These are phyloP conservation scores for Xylariales sp. DNA, from an alignment of 2,329 filamentous ascomycete genomes.

Conservation along the genomic window DNA sequence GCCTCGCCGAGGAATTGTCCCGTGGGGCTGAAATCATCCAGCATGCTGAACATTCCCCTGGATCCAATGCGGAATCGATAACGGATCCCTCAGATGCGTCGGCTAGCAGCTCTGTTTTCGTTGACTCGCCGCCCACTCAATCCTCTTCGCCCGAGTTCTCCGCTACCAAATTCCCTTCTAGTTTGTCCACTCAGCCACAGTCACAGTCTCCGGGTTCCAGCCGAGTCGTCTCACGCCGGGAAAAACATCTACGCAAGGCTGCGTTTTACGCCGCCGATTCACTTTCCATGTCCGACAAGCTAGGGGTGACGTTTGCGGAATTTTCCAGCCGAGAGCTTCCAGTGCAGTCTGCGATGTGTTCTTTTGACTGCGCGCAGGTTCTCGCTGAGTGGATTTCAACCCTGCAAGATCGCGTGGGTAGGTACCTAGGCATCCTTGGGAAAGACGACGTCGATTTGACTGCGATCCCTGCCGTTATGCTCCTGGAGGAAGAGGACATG, in stretches of 20 bases:
- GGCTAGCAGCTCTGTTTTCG: slow-evolving; percentile 58
- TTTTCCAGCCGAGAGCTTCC: slow-evolving; percentile 86
- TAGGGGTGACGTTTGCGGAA: slow-evolving; percentile 87
- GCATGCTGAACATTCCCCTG: slow-evolving; percentile 73
- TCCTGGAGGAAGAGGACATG: slow-evolving; percentile 90
- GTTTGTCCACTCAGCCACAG: slow-evolving; percentile 43
- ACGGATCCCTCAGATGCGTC: slow-evolving; percentile 62
- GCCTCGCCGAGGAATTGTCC: slow-evolving; percentile 87
- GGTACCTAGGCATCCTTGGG: slow-evolving; percentile 87
- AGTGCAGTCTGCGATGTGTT: slow-evolving; percentile 89
- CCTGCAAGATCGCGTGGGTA: slow-evolving; percentile 92
- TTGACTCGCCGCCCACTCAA: slow-evolving; percentile 65
- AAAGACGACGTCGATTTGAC: slow-evolving; percentile 82
- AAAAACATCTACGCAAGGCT: slow-evolving; percentile 91
- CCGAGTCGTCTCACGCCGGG: slow-evolving; percentile 74
- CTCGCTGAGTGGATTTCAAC: slow-evolving; percentile 94
- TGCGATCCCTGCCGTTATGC: slow-evolving; percentile 87
- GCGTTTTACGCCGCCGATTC: slow-evolving; percentile 95
- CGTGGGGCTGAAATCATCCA: slow-evolving; percentile 80
- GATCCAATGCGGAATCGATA: slow-evolving; percentile 60
- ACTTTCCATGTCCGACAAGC: slow-evolving; percentile 85
- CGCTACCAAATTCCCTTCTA: slow-evolving; percentile 52
- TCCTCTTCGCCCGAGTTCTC: slow-evolving; percentile 62
- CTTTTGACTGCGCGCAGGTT: slow-evolving; percentile 93
- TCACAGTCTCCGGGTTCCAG: slow-evolving; percentile 49